Conservation (phyloP, 805 yeast species). For the Torulaspora franciscae region DNA sequence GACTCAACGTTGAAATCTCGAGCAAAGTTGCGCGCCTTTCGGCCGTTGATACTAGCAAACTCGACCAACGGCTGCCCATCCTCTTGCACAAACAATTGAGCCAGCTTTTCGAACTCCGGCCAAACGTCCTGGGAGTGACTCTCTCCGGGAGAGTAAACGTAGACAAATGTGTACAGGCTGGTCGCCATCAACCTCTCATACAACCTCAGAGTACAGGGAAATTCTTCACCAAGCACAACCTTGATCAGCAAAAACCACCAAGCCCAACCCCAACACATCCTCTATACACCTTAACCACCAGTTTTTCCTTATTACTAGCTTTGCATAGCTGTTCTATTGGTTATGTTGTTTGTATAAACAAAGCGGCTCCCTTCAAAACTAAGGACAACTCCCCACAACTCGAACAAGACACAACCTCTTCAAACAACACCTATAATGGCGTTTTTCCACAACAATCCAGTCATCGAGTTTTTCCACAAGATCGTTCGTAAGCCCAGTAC, state of each 20-base stretch:
- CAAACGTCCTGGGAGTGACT: constrained; percentile 46
- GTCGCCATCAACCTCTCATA: constrained; percentile 5
- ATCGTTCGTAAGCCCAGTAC: constrained; percentile 26
- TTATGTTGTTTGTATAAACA: neutral
- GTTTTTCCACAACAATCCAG: constrained; percentile 27
- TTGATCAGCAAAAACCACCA: neutral
- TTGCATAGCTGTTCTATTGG: no score
- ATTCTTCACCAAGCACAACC: constrained; percentile 2
- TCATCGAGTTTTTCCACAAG: constrained; percentile 26
- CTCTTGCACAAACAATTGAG: constrained; percentile 39
- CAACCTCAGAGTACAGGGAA: constrained; percentile 4
- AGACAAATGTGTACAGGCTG: constrained; percentile 12
- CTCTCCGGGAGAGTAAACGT: constrained; percentile 38
- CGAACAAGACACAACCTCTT: neutral
- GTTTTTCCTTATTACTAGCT: no score
- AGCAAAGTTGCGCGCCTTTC: constrained; percentile 35
- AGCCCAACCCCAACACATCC: neutral
- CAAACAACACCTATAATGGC: constrained; percentile 20
- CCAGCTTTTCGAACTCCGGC: constrained; percentile 44
- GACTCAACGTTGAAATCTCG: constrained; percentile 39
- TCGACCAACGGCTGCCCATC: constrained; percentile 27
- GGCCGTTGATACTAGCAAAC: constrained; percentile 37
- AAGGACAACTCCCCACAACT: neutral
- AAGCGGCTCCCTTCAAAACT: constrained; percentile 1
- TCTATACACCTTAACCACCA: neutral